A percentile compares a stretch with the other conserved stretches of the same genome.
Conservation (phyloP, 345 rosid genomes). For the Linum trigynum region DNA sequence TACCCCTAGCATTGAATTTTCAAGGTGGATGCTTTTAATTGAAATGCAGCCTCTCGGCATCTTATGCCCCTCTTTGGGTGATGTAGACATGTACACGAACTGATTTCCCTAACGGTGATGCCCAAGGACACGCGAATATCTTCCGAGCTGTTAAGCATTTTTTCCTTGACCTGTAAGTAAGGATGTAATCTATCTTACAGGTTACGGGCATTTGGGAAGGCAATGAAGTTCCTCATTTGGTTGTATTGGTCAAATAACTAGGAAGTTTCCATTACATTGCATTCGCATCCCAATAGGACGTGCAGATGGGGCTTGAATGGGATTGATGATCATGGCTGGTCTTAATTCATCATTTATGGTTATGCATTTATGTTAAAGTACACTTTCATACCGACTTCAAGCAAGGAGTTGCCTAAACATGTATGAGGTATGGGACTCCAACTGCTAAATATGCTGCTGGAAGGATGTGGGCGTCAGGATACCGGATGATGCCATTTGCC, state of each 20-base stretch:
- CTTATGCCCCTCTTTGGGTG: conserved; percentile 73
- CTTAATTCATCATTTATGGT: conserved; percentile 5
- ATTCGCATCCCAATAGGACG: too few relatives aligned
- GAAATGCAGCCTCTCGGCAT: conserved; percentile 81
- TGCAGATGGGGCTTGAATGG: too few relatives aligned
- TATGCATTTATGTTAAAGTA: conserved; percentile 44
- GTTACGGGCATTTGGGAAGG: neutral
- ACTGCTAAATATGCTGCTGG: conserved; percentile 63
- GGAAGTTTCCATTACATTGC: neutral
- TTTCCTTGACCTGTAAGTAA: conserved; percentile 98
- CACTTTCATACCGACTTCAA: conserved; percentile 87
- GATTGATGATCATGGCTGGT: neutral
- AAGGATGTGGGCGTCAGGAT: conserved; percentile 77
- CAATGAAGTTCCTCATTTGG: neutral
- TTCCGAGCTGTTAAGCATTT: conserved; percentile 89
- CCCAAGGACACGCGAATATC: conserved; percentile 71
- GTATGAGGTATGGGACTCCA: conserved; percentile 65
- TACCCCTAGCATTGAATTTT: conserved; percentile 2
- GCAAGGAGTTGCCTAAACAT: conserved; percentile 81
- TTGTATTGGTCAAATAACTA: neutral
- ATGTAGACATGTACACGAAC: conserved; percentile 68
- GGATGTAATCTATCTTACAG: conserved; percentile 19
- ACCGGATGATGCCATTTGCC: conserved; percentile 78
- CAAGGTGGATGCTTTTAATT: conserved; percentile 10
- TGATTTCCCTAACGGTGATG: conserved; percentile 84